These are phyloP conservation scores for Postia placenta DNA, from an alignment of 768 basidiomycete genomes.

Conservation along the genomic window DNA sequence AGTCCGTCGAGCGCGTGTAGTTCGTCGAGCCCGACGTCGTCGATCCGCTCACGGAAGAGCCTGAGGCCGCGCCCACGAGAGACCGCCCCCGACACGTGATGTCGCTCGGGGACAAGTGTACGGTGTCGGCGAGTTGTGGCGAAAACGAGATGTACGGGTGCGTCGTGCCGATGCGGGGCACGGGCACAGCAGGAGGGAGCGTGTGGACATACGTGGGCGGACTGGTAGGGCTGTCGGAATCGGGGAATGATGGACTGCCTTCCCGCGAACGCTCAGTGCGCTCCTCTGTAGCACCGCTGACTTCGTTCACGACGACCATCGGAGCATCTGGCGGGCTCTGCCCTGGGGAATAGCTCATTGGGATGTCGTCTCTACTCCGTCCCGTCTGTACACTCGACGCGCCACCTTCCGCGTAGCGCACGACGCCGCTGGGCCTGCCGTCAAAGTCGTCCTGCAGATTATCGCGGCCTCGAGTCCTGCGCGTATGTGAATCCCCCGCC, in stretches of 20 bases:
- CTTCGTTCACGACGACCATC: slow-evolving; percentile 30
- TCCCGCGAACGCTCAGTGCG: slow-evolving; percentile 24
- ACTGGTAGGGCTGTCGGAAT: neutral
- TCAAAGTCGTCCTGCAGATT: neutral
- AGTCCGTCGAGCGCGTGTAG: slow-evolving; percentile 23
- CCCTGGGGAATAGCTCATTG: slow-evolving; percentile 5
- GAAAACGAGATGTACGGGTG: slow-evolving; percentile 29
- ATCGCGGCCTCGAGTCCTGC: neutral
- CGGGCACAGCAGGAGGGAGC: slow-evolving; percentile 14
- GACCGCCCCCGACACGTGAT: slow-evolving; percentile 15
- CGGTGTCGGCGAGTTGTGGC: slow-evolving; percentile 21
- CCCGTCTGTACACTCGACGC: slow-evolving; percentile 19
- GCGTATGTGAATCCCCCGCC: neutral
- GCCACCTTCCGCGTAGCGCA: slow-evolving; percentile 19
- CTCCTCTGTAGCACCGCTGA: slow-evolving; percentile 25
- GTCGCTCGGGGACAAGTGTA: slow-evolving; percentile 20
- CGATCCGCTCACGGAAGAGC: slow-evolving; percentile 17
- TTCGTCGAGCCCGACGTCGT: slow-evolving; percentile 23
- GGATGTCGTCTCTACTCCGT: slow-evolving; percentile 15
- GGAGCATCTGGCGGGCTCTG: slow-evolving; percentile 13
- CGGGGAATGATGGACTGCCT: slow-evolving; percentile 9
- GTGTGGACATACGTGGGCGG: slow-evolving; percentile 4
- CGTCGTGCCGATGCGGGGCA: slow-evolving; percentile 19
- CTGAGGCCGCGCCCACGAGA: slow-evolving; percentile 10
- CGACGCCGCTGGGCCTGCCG: neutral